Conservation (phyloP, 306 rosid genomes). For the Alnus rubra region DNA sequence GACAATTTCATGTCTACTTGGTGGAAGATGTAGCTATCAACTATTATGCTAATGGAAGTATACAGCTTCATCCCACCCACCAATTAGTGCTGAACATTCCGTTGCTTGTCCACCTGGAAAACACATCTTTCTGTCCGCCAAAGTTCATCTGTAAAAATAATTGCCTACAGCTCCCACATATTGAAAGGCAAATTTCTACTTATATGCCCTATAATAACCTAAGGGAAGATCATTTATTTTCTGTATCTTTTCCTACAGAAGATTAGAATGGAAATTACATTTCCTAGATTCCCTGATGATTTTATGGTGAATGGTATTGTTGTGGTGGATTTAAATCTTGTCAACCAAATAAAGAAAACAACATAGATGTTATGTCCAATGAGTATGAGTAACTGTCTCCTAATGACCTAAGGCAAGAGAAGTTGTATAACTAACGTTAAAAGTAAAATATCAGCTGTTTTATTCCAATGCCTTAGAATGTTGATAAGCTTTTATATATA, state of each 20-base stretch:
- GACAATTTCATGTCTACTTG: not conserved
- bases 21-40: not conserved
- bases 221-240: not conserved
- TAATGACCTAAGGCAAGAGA: not conserved
- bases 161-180: not conserved
- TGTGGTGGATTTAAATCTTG: not conserved
- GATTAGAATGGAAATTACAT: not conserved
- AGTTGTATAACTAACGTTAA: not conserved
- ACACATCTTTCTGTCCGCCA: constrained; percentile 26
- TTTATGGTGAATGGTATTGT: not conserved
- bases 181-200: not conserved
- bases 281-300: not conserved
- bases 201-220: not conserved
- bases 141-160: not conserved
- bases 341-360: not conserved
- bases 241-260: not conserved
- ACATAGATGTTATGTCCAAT: not conserved
- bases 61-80: constrained; percentile 6
- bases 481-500: not conserved
- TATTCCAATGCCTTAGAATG: not conserved
- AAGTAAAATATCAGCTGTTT: not conserved
- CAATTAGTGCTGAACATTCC: constrained; percentile 12
- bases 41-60: not conserved
- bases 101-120: constrained; percentile 33
- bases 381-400: not conserved